phyloP scores from a whole-genome alignment of 169 alveolate species.

The Plasmodium vinckei region DNA sequence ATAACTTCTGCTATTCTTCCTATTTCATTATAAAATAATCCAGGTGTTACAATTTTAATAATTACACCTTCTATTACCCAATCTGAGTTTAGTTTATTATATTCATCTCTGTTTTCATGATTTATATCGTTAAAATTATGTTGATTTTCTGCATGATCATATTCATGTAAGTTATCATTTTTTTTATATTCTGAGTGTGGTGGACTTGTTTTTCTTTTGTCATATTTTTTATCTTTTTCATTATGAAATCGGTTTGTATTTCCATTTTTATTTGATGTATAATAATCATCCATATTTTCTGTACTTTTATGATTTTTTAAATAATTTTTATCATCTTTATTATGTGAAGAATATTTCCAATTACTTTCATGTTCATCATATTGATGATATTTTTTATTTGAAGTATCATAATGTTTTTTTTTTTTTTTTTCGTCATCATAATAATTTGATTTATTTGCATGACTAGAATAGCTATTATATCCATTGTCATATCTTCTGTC shows the following conservation, averaged over 20 bases:
- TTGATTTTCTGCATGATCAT: not conserved
- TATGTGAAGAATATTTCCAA: too few species aligned
- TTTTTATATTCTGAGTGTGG: not conserved
- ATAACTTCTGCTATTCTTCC: conserved; percentile 55
- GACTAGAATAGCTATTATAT: not conserved
- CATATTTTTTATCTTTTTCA: conserved; percentile 5
- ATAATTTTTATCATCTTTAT: not conserved
- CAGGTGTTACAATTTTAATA: conserved; percentile 59
- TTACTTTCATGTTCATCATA: too few species aligned
- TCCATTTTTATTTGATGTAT: not conserved
- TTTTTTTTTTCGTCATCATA: conserved; percentile 3
- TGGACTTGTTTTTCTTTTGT: not conserved
- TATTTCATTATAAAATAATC: conserved; percentile 62
- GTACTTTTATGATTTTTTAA: not conserved
- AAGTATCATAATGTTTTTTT: not conserved
- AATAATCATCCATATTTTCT: not conserved
- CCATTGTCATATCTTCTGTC: conserved; percentile 1
- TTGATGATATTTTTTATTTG: too few species aligned
- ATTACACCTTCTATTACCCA: conserved; percentile 61
- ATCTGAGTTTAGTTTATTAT: not conserved
- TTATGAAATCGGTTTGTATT: not conserved
- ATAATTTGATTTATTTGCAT: not conserved
- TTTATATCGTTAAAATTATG: not conserved
- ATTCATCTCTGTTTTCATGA: not conserved
- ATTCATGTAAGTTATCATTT: not conserved